A percentile compares a stretch with the other conserved stretches of the same genome.
phyloP scores from a whole-genome alignment of 2,329 filamentous ascomycete genomes.

The Cladophialophora yegresii region DNA sequence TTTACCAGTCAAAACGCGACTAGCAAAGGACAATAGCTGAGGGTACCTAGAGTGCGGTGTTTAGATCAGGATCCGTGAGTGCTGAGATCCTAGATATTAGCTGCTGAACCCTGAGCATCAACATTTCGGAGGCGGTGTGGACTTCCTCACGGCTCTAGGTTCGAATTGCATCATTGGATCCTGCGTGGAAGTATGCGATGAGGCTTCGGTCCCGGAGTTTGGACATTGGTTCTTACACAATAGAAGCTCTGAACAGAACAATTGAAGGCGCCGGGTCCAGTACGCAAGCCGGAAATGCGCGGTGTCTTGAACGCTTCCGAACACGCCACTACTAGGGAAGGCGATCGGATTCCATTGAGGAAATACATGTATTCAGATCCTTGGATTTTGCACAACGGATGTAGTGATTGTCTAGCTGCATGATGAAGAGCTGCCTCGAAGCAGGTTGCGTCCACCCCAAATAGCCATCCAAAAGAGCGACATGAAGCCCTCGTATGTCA shows the following conservation, averaged over 20 bases:
- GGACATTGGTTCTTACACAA: not conserved
- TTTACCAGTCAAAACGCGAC: constrained; percentile 18
- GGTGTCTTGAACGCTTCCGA: not conserved
- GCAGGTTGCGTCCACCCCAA: not conserved
- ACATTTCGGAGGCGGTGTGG: not conserved
- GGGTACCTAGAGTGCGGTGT: not conserved
- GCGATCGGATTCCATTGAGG: not conserved
- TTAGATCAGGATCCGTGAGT: not conserved
- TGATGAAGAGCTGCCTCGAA: not conserved
- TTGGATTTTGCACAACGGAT: not conserved
- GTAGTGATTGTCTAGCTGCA: not conserved
- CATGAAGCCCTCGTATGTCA: not conserved
- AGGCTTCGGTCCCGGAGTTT: not conserved
- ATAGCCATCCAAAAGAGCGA: not conserved
- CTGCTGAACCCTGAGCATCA: not conserved
- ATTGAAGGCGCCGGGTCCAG: not conserved
- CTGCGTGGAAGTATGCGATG: not conserved
- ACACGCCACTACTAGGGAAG: not conserved
- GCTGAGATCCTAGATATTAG: not conserved
- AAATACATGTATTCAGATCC: not conserved
- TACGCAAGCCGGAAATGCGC: not conserved
- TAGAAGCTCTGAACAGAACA: not conserved
- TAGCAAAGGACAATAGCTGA: not conserved
- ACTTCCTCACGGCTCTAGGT: not conserved
- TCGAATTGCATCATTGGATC: not conserved